These are phyloP conservation scores for Boeremia lycopersici DNA, from an alignment of 2,329 filamentous ascomycete species.

Conservation along the genomic window DNA sequence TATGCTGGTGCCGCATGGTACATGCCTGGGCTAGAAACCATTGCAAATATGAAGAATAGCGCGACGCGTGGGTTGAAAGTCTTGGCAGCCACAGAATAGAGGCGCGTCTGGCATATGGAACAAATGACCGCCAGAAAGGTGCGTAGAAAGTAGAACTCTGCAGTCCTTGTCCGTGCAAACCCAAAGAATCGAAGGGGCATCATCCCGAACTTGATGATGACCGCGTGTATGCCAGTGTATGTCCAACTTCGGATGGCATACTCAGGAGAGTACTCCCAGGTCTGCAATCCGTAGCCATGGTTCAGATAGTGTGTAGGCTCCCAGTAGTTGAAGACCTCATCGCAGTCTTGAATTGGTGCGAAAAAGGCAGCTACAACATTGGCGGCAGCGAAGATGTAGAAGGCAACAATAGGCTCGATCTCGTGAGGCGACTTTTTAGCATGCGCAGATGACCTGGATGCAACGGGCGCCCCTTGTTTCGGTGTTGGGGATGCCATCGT, in stretches of 20 bases:
- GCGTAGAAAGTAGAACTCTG: conserved; percentile 88
- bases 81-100: conserved; percentile 78
- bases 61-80: conserved; percentile 83
- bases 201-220: conserved; percentile 69
- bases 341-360: conserved; percentile 94
- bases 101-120: conserved; percentile 78
- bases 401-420: conserved; percentile 74
- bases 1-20: conserved; percentile 89
- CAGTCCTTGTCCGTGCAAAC: conserved; percentile 49
- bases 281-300: conserved; percentile 92
- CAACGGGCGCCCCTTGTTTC: conserved; percentile 11
- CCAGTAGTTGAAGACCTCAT: conserved; percentile 99
- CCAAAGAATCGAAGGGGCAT: conserved; percentile 51
- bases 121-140: conserved; percentile 75
- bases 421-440: conserved; percentile 41
- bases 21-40: conserved; percentile 83
- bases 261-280: conserved; percentile 97
- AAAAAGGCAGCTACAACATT: conserved; percentile 78
- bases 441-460: not conserved
- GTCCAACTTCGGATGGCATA: conserved; percentile 96
- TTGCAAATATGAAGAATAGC: conserved; percentile 79
- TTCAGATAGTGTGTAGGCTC: conserved; percentile 93
- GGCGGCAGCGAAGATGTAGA: conserved; percentile 78
- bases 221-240: conserved; percentile 81
- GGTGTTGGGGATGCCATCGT: conserved; percentile 14